Conservation (phyloP, 306 rosid genomes). For the Pachyrhizus erosus region DNA sequence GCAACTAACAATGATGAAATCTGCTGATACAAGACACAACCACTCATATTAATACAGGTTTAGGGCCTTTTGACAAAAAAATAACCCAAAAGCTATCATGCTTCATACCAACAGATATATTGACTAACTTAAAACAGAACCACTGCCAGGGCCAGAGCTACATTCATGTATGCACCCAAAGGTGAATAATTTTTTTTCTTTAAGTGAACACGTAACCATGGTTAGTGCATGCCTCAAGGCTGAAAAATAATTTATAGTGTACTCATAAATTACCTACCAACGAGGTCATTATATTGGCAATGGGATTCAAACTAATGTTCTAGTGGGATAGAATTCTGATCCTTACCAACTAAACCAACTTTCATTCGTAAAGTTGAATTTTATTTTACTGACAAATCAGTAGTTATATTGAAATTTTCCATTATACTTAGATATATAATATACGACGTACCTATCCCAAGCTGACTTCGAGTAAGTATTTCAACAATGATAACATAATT, state of each 20-base stretch:
- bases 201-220: neutral
- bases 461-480: neutral
- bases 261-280: neutral
- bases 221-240: neutral
- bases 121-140: constrained; percentile 1
- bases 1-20: neutral
- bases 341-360: neutral
- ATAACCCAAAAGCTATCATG: neutral
- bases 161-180: neutral
- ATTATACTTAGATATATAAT: neutral
- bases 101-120: neutral
- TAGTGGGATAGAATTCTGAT: neutral
- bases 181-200: neutral
- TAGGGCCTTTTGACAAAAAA: neutral
- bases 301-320: neutral
- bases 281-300: neutral
- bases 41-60: neutral
- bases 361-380: neutral
- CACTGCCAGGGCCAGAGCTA: neutral
- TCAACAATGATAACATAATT: neutral
- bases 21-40: neutral
- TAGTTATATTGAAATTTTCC: neutral
- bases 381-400: neutral
- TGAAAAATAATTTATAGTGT: neutral
- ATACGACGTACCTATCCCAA: neutral